Evolutionary conservation across 2,329 filamentous ascomycete genomes (phyloP).

Genomic region (Penicillium sp.): DNA sequence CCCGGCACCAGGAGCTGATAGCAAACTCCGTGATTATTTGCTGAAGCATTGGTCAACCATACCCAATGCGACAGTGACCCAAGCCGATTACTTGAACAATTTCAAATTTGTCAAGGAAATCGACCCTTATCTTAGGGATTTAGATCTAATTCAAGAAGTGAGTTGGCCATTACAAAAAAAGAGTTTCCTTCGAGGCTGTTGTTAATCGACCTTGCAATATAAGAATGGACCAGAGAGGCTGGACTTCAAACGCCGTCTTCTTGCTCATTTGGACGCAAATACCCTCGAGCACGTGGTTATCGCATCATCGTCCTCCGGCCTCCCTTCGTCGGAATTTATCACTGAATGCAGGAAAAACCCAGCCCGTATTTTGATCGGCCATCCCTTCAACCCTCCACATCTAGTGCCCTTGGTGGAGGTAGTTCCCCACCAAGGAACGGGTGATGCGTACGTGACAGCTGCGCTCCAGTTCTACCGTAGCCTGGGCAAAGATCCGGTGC

Average conservation of each 20-base stretch:
- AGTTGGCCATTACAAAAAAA: not conserved
- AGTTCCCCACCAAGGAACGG: too few relatives aligned
- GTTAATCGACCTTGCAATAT: not conserved
- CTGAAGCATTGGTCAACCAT: conserved; percentile 20
- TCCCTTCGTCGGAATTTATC: too few relatives aligned
- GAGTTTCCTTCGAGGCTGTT: not conserved
- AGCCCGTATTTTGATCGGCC: too few relatives aligned
- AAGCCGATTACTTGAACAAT: conserved; percentile 7
- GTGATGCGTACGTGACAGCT: too few relatives aligned
- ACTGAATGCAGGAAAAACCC: too few relatives aligned
- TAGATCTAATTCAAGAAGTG: conserved; percentile 16
- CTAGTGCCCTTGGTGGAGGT: too few relatives aligned
- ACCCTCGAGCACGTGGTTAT: conserved; percentile 14
- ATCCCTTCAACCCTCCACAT: too few relatives aligned
- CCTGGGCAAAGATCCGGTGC: too few relatives aligned
- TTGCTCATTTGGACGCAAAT: conserved; percentile 20
- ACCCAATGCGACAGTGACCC: not conserved
- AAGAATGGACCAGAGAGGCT: conserved; percentile 20
- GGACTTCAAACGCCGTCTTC: conserved; percentile 18
- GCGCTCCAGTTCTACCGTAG: too few relatives aligned
- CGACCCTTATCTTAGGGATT: conserved; percentile 2
- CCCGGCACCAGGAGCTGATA: conserved; percentile 38
- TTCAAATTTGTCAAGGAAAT: conserved; percentile 12
- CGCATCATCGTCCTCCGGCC: not conserved
- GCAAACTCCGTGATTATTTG: conserved; percentile 28